Percentiles rank a stretch among this genome's conserved stretches.
phyloP scores from a whole-genome alignment of 2,329 filamentous ascomycete species.

The Aspergillus clavatus region DNA sequence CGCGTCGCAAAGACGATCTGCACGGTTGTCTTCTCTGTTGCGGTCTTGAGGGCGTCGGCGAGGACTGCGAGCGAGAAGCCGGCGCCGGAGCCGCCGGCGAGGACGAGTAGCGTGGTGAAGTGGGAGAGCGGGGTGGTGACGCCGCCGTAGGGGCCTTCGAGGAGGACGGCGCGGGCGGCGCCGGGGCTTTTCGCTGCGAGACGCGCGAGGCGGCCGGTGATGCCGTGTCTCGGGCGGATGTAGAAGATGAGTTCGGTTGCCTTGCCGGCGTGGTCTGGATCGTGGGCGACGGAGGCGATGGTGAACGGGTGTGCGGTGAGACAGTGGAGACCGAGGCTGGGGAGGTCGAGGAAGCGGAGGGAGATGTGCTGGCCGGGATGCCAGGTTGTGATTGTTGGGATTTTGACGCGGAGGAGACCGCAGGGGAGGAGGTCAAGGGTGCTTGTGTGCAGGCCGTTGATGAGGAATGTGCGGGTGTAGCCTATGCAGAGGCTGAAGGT shows the following conservation, averaged over 20 bases:
- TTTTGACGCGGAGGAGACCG: slow-evolving; percentile 40
- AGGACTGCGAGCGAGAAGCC: slow-evolving; percentile 50
- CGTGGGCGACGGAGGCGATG: slow-evolving; percentile 46
- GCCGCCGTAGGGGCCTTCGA: slow-evolving; percentile 59
- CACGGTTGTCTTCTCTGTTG: neutral
- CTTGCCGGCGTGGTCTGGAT: slow-evolving; percentile 7
- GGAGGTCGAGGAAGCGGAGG: slow-evolving; percentile 43
- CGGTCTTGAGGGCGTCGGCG: slow-evolving; percentile 32
- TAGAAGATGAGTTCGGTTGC: slow-evolving; percentile 50
- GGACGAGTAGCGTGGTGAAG: slow-evolving; percentile 44
- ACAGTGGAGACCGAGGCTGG: slow-evolving; percentile 35
- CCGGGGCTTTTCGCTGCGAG: slow-evolving; percentile 37
- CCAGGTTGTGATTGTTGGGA: slow-evolving; percentile 47
- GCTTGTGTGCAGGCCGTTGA: slow-evolving; percentile 48
- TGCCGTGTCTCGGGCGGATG: slow-evolving; percentile 46
- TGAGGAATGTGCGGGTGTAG: slow-evolving; percentile 45
- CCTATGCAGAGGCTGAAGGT: slow-evolving; percentile 44
- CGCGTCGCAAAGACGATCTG: slow-evolving; percentile 15
- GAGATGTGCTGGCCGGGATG: slow-evolving; percentile 53
- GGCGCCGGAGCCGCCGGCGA: slow-evolving; percentile 55
- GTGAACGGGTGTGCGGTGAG: slow-evolving; percentile 53
- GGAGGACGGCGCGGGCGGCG: slow-evolving; percentile 41
- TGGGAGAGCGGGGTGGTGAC: slow-evolving; percentile 32
- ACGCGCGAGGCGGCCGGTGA: slow-evolving; percentile 46
- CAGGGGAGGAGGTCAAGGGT: slow-evolving; percentile 39